Evolutionary conservation across 2,329 filamentous ascomycete species (phyloP).

Genomic region (Verticillium tricorpus): DNA sequence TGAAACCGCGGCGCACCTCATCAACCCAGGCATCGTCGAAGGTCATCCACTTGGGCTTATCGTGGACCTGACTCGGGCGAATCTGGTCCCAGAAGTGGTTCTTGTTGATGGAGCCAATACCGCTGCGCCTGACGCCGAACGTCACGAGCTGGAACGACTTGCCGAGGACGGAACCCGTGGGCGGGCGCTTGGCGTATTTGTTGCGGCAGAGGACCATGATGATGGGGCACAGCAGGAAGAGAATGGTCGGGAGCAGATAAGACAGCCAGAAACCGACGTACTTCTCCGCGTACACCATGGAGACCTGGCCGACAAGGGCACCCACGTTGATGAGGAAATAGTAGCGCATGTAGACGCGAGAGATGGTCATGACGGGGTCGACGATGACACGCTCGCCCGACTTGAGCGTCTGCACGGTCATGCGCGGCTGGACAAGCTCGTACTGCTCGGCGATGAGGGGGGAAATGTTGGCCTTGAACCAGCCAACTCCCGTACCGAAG

Average conservation of each 20-base stretch:
- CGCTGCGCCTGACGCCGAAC: constrained; percentile 6
- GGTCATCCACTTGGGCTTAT: constrained; percentile 50
- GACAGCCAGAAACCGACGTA: constrained; percentile 73
- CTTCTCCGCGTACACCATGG: constrained; percentile 70
- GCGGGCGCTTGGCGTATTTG: constrained; percentile 36
- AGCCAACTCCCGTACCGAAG: constrained; percentile 55
- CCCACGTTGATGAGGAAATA: constrained; percentile 61
- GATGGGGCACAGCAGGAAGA: constrained; percentile 58
- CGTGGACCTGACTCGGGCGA: constrained; percentile 31
- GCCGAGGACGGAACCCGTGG: constrained; percentile 45
- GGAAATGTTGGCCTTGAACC: constrained; percentile 71
- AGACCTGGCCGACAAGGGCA: constrained; percentile 54
- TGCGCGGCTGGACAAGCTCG: constrained; percentile 38
- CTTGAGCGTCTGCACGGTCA: constrained; percentile 28
- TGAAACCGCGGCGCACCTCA: constrained; percentile 52
- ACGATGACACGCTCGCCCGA: constrained; percentile 63
- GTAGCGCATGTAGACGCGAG: constrained; percentile 63
- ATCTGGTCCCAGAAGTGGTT: constrained; percentile 46
- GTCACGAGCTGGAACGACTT: constrained; percentile 33
- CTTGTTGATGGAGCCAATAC: constrained; percentile 38
- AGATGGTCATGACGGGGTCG: constrained; percentile 64
- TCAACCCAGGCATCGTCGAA: constrained; percentile 65
- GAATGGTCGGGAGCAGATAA: constrained; percentile 60
- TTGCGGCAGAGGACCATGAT: constrained; percentile 44
- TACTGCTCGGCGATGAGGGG: constrained; percentile 65